These are phyloP conservation scores for Mycena crocata DNA, from an alignment of 768 basidiomycete genomes.

Conservation along the genomic window DNA sequence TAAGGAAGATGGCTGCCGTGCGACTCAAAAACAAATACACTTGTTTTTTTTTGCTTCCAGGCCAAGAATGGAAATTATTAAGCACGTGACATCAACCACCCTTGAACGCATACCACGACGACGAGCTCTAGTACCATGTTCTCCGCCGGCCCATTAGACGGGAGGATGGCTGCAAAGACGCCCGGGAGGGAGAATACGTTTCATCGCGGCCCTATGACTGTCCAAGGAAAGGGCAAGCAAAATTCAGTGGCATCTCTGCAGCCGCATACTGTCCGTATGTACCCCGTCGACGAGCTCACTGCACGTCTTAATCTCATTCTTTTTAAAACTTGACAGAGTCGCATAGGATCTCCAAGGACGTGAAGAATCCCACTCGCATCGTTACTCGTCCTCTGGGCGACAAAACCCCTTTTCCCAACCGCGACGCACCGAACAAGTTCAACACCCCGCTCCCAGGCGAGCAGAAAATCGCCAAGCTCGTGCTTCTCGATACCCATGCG, in stretches of 20 bases:
- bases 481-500: slow-evolving; percentile 37
- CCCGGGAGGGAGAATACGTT: slow-evolving; percentile 67
- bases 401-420: slow-evolving; percentile 84
- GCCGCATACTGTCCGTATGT: slow-evolving; percentile 46
- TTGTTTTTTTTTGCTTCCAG: no score
- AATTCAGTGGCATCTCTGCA: slow-evolving; percentile 50
- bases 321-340: no score
- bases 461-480: slow-evolving; percentile 48
- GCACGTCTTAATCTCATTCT: no score
- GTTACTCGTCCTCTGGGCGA: slow-evolving; percentile 69
- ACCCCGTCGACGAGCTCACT: background rate
- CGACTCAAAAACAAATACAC: no score
- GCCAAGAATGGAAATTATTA: no score
- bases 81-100: background rate
- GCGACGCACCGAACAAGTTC: slow-evolving; percentile 47
- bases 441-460: slow-evolving; percentile 48
- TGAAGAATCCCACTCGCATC: slow-evolving; percentile 38
- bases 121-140: no score
- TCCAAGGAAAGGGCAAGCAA: slow-evolving; percentile 60
- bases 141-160: slow-evolving; percentile 51
- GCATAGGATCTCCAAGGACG: slow-evolving; percentile 19
- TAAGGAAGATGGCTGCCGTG: no score
- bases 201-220: slow-evolving; percentile 57
- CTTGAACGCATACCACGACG: slow-evolving; percentile 13
- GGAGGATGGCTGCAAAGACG: slow-evolving; percentile 57